Base-by-base conservation (phyloP, 192 early-diverging fungal species). In the Phycomyces nitens region DNA sequence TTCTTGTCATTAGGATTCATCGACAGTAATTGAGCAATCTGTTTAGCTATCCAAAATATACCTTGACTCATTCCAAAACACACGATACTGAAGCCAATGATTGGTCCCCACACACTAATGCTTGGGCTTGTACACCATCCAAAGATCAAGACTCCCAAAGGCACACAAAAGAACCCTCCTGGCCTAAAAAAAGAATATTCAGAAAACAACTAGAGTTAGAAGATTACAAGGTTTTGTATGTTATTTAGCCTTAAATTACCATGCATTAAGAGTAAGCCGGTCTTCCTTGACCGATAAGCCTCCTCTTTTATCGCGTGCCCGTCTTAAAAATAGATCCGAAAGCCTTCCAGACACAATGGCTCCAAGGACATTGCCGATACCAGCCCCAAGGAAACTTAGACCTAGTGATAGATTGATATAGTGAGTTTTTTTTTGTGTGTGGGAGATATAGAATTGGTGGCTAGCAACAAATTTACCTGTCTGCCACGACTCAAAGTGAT, bases 61-160 rank as follows among this genome's bases (percentile, higher is more conserved):
- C 44, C 73, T 53, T 77, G 79, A 22, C 66, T 71, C 73, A 75
- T 75, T 15, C 76, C 79, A 70, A 80, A 75, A 49, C 69, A 73
- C 18, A 73, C 71, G 47, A 78, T 70, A 44, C 69, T 74, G 52
- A 81, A 77, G 12, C 76, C 78, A 20, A 77, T 27, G 50, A 80
- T 77, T 8, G 76, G 68, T 0, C 53, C 73, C 39, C 73, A 74
- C 16, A 79, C 69, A 22, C 64, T 69, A 9, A 77, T 24, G 4
- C 70, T 50, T 23, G 66, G 66, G 23, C 75, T 57, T 20, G 69
- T 71, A 18, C 70, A 68, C 71, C 73, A 82, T 4, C 78, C 81
- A 68, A 80, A 82, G 22, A 82, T 15, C 0, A 82, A 56, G 1
- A 77, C 53, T 22, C 78, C 78, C 2, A 77, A 34, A 2, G 81